Percentiles rank a stretch among this genome's conserved stretches.
These are phyloP conservation scores for Boletus pseudopeckii DNA, from an alignment of 768 basidiomycete species.

Conservation along the genomic window DNA sequence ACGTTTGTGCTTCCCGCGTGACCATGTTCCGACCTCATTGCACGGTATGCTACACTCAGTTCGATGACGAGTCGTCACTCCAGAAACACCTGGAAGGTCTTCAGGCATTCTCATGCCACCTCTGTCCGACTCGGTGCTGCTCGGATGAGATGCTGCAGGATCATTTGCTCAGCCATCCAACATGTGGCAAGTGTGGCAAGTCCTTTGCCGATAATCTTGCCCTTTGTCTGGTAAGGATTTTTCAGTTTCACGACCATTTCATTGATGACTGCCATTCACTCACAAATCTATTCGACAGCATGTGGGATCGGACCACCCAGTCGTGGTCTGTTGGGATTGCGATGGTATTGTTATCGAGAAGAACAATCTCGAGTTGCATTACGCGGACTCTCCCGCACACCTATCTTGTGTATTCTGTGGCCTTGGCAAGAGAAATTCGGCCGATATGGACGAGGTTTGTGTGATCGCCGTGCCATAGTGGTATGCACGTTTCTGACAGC, in stretches of 20 bases:
- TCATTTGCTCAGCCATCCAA: conserved; percentile 23
- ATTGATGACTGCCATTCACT: background rate
- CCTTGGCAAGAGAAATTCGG: conserved; percentile 9
- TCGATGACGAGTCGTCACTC: conserved; percentile 17
- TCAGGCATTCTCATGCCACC: conserved; percentile 15
- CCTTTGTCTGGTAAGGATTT: conserved; percentile 20
- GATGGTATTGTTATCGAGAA: conserved; percentile 24
- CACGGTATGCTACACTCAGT: conserved; percentile 20
- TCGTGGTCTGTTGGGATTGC: conserved; percentile 31
- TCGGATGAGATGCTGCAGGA: conserved; percentile 26
- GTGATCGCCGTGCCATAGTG: background rate
- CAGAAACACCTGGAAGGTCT: conserved; percentile 17
- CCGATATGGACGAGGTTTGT: conserved; percentile 24
- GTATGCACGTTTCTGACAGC: conserved; percentile 6
- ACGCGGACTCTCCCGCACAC: conserved; percentile 20
- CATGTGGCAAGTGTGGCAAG: conserved; percentile 21
- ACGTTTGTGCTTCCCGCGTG: conserved; percentile 14
- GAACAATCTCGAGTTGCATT: conserved; percentile 19
- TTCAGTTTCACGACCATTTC: background rate
- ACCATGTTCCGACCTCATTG: conserved; percentile 18
- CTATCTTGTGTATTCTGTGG: conserved; percentile 22
- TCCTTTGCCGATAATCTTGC: conserved; percentile 18
- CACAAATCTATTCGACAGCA: conserved; percentile 16
- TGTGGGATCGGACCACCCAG: conserved; percentile 19
- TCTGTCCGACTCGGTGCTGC: conserved; percentile 21